Evolutionary conservation across 768 basidiomycete species (phyloP).

Genomic region (Antrodiella citrinella): DNA sequence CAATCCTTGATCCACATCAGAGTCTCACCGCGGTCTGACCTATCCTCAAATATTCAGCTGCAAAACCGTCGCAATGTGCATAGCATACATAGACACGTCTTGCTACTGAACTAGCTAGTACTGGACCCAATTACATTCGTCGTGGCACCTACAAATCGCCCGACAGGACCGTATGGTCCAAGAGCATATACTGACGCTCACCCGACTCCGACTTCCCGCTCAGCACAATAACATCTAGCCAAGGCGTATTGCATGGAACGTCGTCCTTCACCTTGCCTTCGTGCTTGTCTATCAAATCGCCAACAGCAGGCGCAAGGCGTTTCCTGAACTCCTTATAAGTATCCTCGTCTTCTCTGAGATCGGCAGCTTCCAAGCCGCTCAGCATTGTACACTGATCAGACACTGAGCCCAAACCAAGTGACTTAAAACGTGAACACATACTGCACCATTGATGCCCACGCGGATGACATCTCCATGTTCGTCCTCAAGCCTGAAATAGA

Average conservation of each 20-base stretch:
- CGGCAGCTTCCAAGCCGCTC: constrained; percentile 33
- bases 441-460: too few relatives aligned
- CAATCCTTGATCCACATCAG: background rate
- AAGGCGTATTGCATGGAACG: background rate
- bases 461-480: constrained; percentile 26
- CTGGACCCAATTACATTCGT: too few relatives aligned
- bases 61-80: too few relatives aligned
- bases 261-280: background rate
- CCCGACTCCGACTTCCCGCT: background rate
- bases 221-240: background rate
- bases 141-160: too few relatives aligned
- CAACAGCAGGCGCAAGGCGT: constrained; percentile 38
- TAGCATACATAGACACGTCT: too few relatives aligned
- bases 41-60: too few relatives aligned
- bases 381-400: constrained; percentile 32
- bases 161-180: background rate
- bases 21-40: too few relatives aligned
- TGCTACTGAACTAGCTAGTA: too few relatives aligned
- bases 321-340: constrained; percentile 30
- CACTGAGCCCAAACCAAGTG: too few relatives aligned
- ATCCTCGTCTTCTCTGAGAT: constrained; percentile 32
- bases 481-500: constrained; percentile 48
- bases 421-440: too few relatives aligned
- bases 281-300: constrained; percentile 31
- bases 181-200: background rate